Evolutionary conservation across 2,329 filamentous ascomycete genomes (phyloP).

Genomic region (Aspergillus calidoustus): DNA sequence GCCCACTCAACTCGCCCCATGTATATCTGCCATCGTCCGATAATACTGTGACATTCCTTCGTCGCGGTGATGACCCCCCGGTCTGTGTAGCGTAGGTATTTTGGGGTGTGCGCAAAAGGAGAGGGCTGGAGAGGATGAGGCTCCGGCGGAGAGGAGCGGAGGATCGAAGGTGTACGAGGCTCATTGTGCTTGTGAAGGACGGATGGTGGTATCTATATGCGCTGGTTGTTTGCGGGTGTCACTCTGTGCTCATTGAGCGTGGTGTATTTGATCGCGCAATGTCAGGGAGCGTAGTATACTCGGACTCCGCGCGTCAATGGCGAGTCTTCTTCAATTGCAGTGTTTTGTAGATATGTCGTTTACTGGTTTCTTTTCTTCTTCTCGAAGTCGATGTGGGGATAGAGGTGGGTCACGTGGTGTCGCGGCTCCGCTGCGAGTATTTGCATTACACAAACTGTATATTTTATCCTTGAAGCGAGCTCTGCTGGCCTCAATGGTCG

Average conservation of each 20-base stretch:
- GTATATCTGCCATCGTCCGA: slow-evolving; percentile 83
- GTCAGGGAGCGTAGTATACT: slow-evolving; percentile 6
- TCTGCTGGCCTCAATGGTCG: neutral
- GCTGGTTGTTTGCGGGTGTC: neutral
- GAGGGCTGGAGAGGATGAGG: slow-evolving; percentile 34
- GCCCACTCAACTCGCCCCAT: slow-evolving; percentile 75
- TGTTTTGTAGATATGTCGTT: slow-evolving; percentile 1
- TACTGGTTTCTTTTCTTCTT: slow-evolving; percentile 10
- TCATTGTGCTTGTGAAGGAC: slow-evolving; percentile 10
- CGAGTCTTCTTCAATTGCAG: neutral
- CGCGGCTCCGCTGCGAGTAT: slow-evolving; percentile 14
- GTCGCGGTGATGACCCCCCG: slow-evolving; percentile 49
- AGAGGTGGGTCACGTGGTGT: slow-evolving; percentile 27
- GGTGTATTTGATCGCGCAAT: neutral
- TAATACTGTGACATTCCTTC: slow-evolving; percentile 75
- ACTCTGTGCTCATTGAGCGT: slow-evolving; percentile 23
- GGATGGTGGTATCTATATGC: neutral
- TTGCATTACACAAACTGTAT: slow-evolving; percentile 22
- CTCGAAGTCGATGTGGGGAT: slow-evolving; percentile 22
- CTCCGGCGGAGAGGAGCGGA: slow-evolving; percentile 24
- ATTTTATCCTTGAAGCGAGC: neutral
- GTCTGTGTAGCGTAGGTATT: slow-evolving; percentile 55
- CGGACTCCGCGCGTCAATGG: neutral
- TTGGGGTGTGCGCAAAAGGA: slow-evolving; percentile 38
- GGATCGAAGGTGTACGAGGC: slow-evolving; percentile 22